Base-by-base conservation (phyloP, 1,284 basidiomycete genomes). In the Trichosporon sp. region DNA sequence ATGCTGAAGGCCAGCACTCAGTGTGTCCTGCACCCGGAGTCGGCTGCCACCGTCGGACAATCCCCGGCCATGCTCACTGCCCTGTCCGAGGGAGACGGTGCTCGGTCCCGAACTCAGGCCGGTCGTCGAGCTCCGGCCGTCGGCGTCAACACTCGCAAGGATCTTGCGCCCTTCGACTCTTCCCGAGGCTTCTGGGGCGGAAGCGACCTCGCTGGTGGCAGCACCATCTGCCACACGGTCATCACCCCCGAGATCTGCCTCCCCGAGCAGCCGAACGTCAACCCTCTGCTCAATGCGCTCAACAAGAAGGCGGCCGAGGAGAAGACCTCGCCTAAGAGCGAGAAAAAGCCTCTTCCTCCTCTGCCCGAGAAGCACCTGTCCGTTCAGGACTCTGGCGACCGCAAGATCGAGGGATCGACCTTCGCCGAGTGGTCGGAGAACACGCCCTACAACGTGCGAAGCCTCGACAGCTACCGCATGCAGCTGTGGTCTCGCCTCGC, bases 401-500 rank as follows among this genome's bases (percentile, higher is more conserved):
- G 77, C 34, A 82, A 81, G 64, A 84, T 86, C 21, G 90, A 91
- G 77, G 65, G 65, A 2, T 89, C 91, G 66, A 84, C 88, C 3
- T 93, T 92, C 80, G 85, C 78, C 51, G 75, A 80, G 21, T 84
- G 83, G 80, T 74, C 90, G 42, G 91, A 92, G 72, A 80, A 86
- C 71, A 92, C 91, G 74, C 88, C 89, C 3, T 93, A 93, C 83
- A 91, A 89, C 5, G 87, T 92, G 85, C 92, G 92, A 85, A 89
- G 87, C 8, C 85, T 93, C 77, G 92, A 95, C 83, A 87, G 88
- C 80, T 93, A 87, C 75, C 87, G 92, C 38, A 92, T 92, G 90
- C 92, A 94, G 75, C 85, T 94, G 1, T 94, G 92, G 92, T 88
- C 88, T 42, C 88, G 90, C 81, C 90, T 94, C 87, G 91, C 91